Evolutionary conservation across 1,284 basidiomycete species (phyloP), one percentile per base, ranked within the genome.

Genomic region (Xanthoconium separans): DNA sequence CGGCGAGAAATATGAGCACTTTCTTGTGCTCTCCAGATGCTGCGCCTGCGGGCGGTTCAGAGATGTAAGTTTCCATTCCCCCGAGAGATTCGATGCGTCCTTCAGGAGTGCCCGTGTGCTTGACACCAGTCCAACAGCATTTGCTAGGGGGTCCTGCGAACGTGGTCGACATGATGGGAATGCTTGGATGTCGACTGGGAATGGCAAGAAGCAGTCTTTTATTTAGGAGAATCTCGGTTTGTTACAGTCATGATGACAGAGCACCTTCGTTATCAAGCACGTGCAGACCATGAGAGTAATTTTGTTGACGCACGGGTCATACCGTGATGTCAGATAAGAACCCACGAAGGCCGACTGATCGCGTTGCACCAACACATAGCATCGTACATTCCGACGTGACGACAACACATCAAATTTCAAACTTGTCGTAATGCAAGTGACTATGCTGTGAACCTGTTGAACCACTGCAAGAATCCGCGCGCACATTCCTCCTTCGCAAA

Each of bases 401-500:
- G 44, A 34, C 12, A 33, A 41, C 16, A 33, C 16, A 12, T 37
- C 11, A 22, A 22, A 22, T 40, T 44, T 44, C 10, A 16, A 34
- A 31, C 11, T 8, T 27, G 40, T 47, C 47, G 33, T 34, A 31
- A 16, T 45, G 22, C 12, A 16, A 6, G 31, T 9, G 29, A 41
- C 47, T 60, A 60, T 22, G 47, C 54, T 2, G 60, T 61, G 53
- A 81, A 83, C 46, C 77, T 70, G 39, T 71, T 63, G 60, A 83
- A 83, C 80, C 81, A 83, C 4, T 61, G 60, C 22, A 76, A 63
- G 39, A 82, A 74, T 34, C 76, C 73, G 9, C 73, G 65, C 1
- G 82, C 81, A 16, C 79, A 78, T 57, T 83, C 77, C 60, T 85
- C 82, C 58, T 83, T 83, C 2, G 81, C 81, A 78, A 81, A 84